Conservation (phyloP, 73 alveolate species). For the Symbiodinium natans region DNA sequence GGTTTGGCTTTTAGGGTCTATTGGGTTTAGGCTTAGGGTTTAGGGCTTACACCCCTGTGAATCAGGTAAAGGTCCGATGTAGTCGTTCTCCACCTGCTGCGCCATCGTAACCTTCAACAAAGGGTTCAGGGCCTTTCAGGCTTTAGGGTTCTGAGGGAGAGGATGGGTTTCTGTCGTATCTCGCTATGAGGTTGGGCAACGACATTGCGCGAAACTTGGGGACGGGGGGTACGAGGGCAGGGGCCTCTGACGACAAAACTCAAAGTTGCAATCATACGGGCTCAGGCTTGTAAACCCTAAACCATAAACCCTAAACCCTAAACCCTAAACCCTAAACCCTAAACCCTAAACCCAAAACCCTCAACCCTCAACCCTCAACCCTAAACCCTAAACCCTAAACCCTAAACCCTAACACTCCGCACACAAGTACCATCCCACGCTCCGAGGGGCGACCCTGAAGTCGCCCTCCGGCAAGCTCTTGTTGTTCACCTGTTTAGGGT, state of each 20-base stretch:
- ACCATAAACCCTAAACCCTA: neutral
- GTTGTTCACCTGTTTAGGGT: neutral
- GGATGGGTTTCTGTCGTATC: too few species aligned
- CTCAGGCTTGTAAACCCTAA: too few species aligned
- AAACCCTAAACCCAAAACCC: neutral
- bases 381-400: neutral
- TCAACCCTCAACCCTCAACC: neutral
- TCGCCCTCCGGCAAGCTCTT: neutral
- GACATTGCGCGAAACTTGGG: too few species aligned
- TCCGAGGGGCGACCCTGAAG: too few species aligned
- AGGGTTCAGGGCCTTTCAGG: too few species aligned
- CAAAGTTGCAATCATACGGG: too few species aligned
- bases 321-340: neutral
- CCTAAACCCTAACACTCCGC: neutral
- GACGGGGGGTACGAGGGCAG: too few species aligned
- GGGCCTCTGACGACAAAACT: too few species aligned
- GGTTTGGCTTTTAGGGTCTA: too few species aligned
- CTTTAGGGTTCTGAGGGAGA: neutral
- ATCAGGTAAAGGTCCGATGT: constrained; percentile 20
- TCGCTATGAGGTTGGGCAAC: too few species aligned
- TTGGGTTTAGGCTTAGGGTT: too few species aligned
- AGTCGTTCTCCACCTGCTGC: constrained; percentile 79
- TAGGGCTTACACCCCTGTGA: too few species aligned
- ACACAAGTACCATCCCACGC: neutral
- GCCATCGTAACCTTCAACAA: constrained; percentile 37